Percentiles rank a stretch among this genome's conserved stretches.
These are phyloP conservation scores for Kokia cookei DNA, from an alignment of 441 rosid species.

Conservation along the genomic window DNA sequence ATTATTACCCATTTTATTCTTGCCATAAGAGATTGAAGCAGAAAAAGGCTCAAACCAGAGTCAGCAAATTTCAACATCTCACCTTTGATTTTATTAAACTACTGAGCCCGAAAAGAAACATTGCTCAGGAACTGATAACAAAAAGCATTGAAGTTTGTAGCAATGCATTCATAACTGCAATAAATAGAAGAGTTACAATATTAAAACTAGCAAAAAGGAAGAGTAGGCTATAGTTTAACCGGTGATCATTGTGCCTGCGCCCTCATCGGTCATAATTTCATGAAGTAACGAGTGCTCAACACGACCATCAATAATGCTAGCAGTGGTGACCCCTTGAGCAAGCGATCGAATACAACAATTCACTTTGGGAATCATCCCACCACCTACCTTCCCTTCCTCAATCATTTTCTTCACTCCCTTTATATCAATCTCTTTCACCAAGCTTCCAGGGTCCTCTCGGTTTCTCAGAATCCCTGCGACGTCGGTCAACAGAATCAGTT, in stretches of 20 bases:
- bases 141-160: background rate
- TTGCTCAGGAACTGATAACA: background rate
- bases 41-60: background rate
- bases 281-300: slow-evolving; percentile 74
- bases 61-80: background rate
- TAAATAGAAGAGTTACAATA: background rate
- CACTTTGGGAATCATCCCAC: slow-evolving; percentile 97
- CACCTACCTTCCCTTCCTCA: slow-evolving; percentile 63
- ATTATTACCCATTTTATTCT: background rate
- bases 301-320: slow-evolving; percentile 87
- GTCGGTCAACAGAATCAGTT: slow-evolving; percentile 74
- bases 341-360: slow-evolving; percentile 78
- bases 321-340: slow-evolving; percentile 84
- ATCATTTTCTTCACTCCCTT: slow-evolving; percentile 84
- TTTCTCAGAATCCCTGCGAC: slow-evolving; percentile 82
- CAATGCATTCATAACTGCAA: background rate
- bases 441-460: slow-evolving; percentile 52
- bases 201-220: background rate
- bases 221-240: slow-evolving; percentile 25
- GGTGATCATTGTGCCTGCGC: slow-evolving; percentile 90
- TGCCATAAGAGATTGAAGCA: background rate
- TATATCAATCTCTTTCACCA: slow-evolving; percentile 81
- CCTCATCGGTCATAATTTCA: slow-evolving; percentile 85
- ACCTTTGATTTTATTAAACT: background rate
- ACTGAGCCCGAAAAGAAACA: background rate